phyloP scores from a whole-genome alignment of 441 rosid genomes.

The Mallotus repandus region DNA sequence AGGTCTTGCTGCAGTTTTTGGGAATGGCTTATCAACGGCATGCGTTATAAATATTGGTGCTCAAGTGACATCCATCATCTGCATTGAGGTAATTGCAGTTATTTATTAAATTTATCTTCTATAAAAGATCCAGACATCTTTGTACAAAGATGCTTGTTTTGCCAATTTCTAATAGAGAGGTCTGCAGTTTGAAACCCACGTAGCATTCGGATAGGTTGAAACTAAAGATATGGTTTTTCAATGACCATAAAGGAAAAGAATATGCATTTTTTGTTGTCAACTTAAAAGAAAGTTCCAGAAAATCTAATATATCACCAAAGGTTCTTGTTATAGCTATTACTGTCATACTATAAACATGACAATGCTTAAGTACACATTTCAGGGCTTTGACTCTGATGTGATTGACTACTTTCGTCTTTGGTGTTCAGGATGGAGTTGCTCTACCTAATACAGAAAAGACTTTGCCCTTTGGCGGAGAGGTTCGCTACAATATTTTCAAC shows the following conservation, averaged over 20 bases:
- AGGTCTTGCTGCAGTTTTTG: slow-evolving; percentile 94
- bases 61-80: slow-evolving; percentile 81
- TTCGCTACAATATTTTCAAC: slow-evolving; percentile 17
- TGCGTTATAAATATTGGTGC: slow-evolving; percentile 95
- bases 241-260: not conserved
- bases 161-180: not conserved
- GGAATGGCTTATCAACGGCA: slow-evolving; percentile 89
- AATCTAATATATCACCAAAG: too few relatives aligned
- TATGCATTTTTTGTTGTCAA: not conserved
- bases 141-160: not conserved
- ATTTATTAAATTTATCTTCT: slow-evolving; percentile 5
- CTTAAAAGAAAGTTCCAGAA: not conserved
- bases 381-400: slow-evolving; percentile 16
- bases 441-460: slow-evolving; percentile 93
- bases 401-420: slow-evolving; percentile 26
- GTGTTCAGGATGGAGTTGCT: slow-evolving; percentile 87
- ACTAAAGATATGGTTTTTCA: not conserved
- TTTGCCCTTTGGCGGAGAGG: slow-evolving; percentile 98
- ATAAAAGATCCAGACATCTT: not conserved
- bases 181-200: not conserved
- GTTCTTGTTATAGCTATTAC: not conserved
- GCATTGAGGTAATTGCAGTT: slow-evolving; percentile 61
- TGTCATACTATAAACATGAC: too few relatives aligned
- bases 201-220: not conserved
- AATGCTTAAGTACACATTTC: not conserved